These are phyloP conservation scores for Globisporangium spinosum DNA, from an alignment of 352 stramenopile species.

Conservation along the genomic window DNA sequence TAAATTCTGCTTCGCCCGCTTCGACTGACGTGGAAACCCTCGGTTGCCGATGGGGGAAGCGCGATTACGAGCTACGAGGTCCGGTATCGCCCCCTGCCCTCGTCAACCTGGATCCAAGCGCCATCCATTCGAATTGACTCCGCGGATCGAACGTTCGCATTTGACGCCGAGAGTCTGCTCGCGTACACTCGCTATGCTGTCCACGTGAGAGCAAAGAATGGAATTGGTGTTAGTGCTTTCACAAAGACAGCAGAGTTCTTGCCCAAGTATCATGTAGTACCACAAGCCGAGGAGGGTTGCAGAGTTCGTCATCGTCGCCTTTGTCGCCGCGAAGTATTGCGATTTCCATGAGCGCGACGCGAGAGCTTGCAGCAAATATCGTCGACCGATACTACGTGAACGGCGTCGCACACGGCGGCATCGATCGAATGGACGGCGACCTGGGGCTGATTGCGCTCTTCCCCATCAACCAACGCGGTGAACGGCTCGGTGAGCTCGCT, in stretches of 20 bases:
- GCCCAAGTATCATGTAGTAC: constrained; percentile 25
- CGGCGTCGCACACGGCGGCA: constrained; percentile 44
- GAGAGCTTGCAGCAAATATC: constrained; percentile 34
- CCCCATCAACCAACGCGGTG: constrained; percentile 40
- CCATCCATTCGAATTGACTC: constrained; percentile 2
- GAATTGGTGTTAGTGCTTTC: constrained; percentile 26
- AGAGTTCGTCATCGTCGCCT: not conserved
- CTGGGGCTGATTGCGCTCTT: constrained; percentile 59
- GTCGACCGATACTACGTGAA: constrained; percentile 63
- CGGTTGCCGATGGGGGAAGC: constrained; percentile 27
- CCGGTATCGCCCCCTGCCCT: constrained; percentile 30
- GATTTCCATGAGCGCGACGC: constrained; percentile 25
- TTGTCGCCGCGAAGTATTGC: not conserved
- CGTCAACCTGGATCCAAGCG: constrained; percentile 45
- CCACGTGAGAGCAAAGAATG: constrained; percentile 37
- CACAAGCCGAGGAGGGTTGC: not conserved
- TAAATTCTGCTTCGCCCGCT: not conserved
- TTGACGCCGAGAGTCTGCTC: constrained; percentile 14
- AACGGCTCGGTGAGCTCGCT: constrained; percentile 32
- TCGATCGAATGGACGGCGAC: constrained; percentile 32
- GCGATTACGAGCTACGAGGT: constrained; percentile 36
- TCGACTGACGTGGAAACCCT: constrained; percentile 34
- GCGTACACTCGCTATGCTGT: constrained; percentile 41
- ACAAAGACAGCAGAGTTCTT: constrained; percentile 31
- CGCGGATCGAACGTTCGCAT: constrained; percentile 3